A percentile compares a stretch with the other conserved stretches of the same genome.
Evolutionary conservation across 129 eudicot genomes (phyloP).

Genomic region (Centaurea solstitialis): DNA sequence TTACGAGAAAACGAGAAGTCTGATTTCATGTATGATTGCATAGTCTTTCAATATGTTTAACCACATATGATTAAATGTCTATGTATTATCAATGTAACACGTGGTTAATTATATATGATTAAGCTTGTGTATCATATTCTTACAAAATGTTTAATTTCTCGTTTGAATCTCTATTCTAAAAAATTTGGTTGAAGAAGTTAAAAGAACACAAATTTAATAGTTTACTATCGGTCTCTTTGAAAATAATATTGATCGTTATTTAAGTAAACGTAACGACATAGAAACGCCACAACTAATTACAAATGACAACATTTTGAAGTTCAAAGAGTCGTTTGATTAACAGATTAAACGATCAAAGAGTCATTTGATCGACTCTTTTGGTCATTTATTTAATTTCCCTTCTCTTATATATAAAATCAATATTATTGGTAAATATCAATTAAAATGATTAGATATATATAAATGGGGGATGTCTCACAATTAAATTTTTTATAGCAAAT

Average conservation of each 20-base stretch:
- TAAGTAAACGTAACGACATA: too few relatives aligned
- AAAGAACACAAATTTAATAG: neutral
- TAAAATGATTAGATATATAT: constrained; percentile 6
- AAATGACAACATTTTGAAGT: neutral
- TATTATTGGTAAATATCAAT: neutral
- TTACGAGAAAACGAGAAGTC: too few relatives aligned
- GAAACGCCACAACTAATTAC: neutral
- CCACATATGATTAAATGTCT: too few relatives aligned
- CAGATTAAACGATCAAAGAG: neutral
- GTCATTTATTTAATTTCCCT: neutral
- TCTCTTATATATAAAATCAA: neutral
- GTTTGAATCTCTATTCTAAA: too few relatives aligned
- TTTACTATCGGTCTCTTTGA: neutral
- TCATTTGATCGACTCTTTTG: neutral
- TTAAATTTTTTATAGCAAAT: constrained; percentile 11
- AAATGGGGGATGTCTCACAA: constrained; percentile 27
- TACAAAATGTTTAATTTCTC: too few relatives aligned
- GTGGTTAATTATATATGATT: too few relatives aligned
- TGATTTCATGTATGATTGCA: too few relatives aligned
- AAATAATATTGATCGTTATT: neutral
- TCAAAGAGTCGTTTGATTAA: neutral
- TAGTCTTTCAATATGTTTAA: too few relatives aligned
- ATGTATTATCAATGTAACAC: too few relatives aligned
- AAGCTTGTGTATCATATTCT: too few relatives aligned
- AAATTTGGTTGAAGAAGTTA: too few relatives aligned